Base-by-base conservation (phyloP, 169 alveolate species). In the Plasmodium ovale region DNA sequence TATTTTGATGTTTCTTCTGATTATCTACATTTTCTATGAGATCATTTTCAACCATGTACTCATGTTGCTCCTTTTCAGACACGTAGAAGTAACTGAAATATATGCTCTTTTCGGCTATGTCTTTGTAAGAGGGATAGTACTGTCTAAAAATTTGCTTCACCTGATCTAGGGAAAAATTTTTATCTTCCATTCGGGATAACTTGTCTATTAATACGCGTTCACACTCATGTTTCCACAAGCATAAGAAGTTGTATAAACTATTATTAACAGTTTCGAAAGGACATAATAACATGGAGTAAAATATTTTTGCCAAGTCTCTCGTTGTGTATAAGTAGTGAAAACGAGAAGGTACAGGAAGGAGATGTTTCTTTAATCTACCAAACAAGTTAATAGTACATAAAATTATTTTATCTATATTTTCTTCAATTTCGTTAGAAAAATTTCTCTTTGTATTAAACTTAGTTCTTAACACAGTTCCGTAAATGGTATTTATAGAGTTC, bases 201-300 rank as follows among this genome's bases (percentile, higher is more conserved):
- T 98, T 97, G 95, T 98, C 99, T 44, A 97, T 98, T 70, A 98
- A 96, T 39, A 97, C 99, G 67, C 99, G 93, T 87, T 96, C 95
- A 89, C 98, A 96, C 93, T 98, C 99, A 91, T 97, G 99, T 93
- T 97, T 97, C 99, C 99, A 98, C 16, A 98, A 94, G 29, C 96
- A 95, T 87, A 97, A 94, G 71, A 98, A 92, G 95, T 96, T 97
- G 87, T 85, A 95, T 74, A 79, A 88, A 37, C 72, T 89, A 60
- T 89, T 87, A 44, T 95, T 93, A 25, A 96, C 95, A 49, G 91
- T 92, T 37, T 93, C 93, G 51, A 87, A 65, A 0, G 94, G 93
- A 59, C 93, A 89, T 56, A 87, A 29, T 25, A 97, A 92, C 64
- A 97, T 91, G 42, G 99, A 99, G 89, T 97, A 98, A 97, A 98